Evolutionary conservation across 78 protist genomes (phyloP).

Genomic region (Dictyostelium citrinum): DNA sequence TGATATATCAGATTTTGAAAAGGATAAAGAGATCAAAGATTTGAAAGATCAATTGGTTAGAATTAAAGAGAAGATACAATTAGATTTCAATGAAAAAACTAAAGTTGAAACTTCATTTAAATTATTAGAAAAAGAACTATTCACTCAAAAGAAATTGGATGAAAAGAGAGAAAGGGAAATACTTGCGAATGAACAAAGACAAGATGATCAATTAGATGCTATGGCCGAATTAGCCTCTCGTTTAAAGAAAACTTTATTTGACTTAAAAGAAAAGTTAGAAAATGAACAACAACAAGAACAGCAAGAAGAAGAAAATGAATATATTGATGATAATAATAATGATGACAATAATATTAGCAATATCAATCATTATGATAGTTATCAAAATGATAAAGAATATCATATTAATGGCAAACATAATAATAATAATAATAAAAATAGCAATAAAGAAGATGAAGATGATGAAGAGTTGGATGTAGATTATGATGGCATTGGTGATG

Average conservation of each 20-base stretch:
- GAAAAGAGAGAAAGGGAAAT: slow-evolving; percentile 27
- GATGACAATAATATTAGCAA: background rate
- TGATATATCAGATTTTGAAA: background rate
- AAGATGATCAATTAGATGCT: slow-evolving; percentile 47
- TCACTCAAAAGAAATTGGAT: slow-evolving; percentile 8
- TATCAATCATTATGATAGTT: background rate
- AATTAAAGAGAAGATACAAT: background rate
- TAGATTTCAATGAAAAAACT: background rate
- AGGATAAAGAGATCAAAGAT: slow-evolving; percentile 32
- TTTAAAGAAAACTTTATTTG: slow-evolving; percentile 15
- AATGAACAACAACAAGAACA: slow-evolving; percentile 4
- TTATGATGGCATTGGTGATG: background rate
- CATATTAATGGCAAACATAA: background rate
- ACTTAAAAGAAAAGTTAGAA: slow-evolving; percentile 31
- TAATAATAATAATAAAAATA: no score
- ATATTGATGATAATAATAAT: background rate
- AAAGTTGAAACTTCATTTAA: background rate
- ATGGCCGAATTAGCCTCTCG: slow-evolving; percentile 15
- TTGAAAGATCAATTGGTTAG: slow-evolving; percentile 16
- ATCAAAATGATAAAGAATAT: background rate
- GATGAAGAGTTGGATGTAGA: background rate
- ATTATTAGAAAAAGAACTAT: slow-evolving; percentile 6
- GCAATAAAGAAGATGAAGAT: background rate
- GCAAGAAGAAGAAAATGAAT: background rate
- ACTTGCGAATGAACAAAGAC: background rate